Evolutionary conservation across 345 rosid genomes (phyloP).

Genomic region (Euphorbia lathyris): DNA sequence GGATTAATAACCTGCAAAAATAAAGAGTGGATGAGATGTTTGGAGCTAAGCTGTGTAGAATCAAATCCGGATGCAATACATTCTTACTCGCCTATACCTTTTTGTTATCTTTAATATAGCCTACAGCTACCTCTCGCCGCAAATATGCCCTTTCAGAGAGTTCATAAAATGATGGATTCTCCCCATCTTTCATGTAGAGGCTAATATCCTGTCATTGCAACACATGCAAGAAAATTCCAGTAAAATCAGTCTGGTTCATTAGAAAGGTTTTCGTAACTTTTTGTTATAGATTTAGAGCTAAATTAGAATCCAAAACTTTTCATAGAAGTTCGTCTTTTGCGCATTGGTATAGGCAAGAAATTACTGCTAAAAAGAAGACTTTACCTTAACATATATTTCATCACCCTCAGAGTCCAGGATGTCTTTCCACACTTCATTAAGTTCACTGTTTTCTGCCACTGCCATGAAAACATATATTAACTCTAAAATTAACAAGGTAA

Average conservation of each 20-base stretch:
- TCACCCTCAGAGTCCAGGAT: slow-evolving; percentile 90
- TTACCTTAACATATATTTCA: slow-evolving; percentile 91
- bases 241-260: neutral
- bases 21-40: slow-evolving; percentile 7
- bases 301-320: neutral
- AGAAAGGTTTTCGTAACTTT: neutral
- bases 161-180: slow-evolving; percentile 75
- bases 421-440: slow-evolving; percentile 96
- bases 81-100: slow-evolving; percentile 38
- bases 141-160: slow-evolving; percentile 73
- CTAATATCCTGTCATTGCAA: slow-evolving; percentile 53
- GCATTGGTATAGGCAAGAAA: neutral
- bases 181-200: slow-evolving; percentile 80
- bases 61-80: neutral
- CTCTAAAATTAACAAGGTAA: slow-evolving; percentile 8
- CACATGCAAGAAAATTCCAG: neutral
- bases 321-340: neutral
- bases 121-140: slow-evolving; percentile 86
- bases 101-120: slow-evolving; percentile 67
- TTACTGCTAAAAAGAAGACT: neutral
- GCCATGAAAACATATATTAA: slow-evolving; percentile 21
- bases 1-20: slow-evolving; percentile 79
- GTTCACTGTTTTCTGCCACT: slow-evolving; percentile 79
- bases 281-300: neutral
- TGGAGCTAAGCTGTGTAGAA: neutral